phyloP scores from a whole-genome alignment of 2,329 filamentous ascomycete genomes.

The Aspergillus quadricinctus region DNA sequence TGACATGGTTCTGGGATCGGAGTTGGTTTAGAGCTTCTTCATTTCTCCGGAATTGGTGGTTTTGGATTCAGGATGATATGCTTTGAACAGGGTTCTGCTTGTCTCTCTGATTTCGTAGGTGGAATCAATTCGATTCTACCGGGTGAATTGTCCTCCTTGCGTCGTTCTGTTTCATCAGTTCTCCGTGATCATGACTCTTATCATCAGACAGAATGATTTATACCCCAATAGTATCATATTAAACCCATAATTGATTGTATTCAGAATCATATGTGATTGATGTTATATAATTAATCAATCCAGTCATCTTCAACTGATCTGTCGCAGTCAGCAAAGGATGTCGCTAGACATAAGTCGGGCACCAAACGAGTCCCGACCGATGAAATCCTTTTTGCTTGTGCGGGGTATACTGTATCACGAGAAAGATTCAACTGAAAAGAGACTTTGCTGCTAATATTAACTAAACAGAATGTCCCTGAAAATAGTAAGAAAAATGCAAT shows the following conservation, averaged over 20 bases:
- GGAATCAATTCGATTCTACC: neutral
- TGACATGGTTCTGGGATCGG: constrained; percentile 4
- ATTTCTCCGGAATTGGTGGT: constrained; percentile 1
- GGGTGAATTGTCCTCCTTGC: neutral
- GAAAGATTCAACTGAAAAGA: neutral
- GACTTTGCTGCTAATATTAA: neutral
- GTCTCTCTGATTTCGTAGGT: neutral
- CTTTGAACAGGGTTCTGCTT: neutral
- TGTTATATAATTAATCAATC: neutral
- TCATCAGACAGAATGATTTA: neutral
- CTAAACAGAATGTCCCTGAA: neutral
- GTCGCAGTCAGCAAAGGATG: neutral
- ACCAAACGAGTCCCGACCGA: neutral
- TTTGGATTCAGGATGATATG: neutral
- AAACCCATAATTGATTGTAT: neutral
- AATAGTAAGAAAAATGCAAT: neutral
- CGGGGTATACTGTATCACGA: neutral
- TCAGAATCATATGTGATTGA: neutral
- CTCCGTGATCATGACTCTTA: neutral
- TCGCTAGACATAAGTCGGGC: neutral
- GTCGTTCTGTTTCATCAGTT: neutral
- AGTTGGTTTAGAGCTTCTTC: constrained; percentile 9
- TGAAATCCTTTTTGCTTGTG: neutral
- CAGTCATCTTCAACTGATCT: neutral
- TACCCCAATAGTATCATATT: neutral